phyloP scores from a whole-genome alignment of 2,329 filamentous ascomycete species.

The Colletotrichum paranaense region DNA sequence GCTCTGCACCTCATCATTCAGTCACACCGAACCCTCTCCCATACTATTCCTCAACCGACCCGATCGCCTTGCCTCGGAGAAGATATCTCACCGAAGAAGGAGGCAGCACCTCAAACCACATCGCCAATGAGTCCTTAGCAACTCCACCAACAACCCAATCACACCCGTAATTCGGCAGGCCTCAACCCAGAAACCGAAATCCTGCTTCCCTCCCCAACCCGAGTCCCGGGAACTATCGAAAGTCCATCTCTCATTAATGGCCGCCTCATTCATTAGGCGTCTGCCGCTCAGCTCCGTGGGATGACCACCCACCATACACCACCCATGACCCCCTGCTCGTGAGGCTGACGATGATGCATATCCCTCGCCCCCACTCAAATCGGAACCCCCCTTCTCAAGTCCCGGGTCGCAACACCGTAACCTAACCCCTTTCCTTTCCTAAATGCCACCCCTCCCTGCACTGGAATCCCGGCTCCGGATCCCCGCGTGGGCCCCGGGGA shows the following conservation, averaged over 20 bases:
- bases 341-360: not conserved
- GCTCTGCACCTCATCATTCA: not conserved
- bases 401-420: too few species aligned
- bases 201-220: not conserved
- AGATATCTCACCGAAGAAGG: not conserved
- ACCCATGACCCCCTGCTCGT: not conserved
- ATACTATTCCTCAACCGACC: not conserved
- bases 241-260: not conserved
- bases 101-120: not conserved
- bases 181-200: not conserved
- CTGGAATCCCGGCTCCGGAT: too few species aligned
- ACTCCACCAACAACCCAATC: not conserved
- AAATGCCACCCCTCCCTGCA: too few species aligned
- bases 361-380: not conserved
- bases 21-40: not conserved
- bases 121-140: not conserved
- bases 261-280: not conserved
- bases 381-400: not conserved
- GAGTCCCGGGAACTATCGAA: not conserved
- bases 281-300: not conserved
- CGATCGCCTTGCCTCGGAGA: not conserved
- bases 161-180: not conserved
- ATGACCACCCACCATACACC: not conserved
- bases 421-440: too few species aligned
- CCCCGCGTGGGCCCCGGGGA: too few species aligned